Conservation (phyloP, 768 basidiomycete species). For the Amanita thiersii region DNA sequence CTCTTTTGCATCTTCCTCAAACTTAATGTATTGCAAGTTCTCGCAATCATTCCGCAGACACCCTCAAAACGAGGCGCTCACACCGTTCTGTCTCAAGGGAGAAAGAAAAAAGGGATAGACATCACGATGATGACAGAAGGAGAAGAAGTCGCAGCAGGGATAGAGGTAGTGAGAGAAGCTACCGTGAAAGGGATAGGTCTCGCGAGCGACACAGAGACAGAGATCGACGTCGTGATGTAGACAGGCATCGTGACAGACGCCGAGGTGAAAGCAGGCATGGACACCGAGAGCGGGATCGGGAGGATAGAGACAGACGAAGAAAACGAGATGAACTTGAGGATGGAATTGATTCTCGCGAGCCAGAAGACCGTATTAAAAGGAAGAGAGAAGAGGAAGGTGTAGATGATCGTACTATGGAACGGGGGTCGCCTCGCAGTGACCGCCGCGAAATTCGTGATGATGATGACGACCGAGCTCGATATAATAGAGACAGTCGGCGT, state of each 20-base stretch:
- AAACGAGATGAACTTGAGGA: slow-evolving; percentile 67
- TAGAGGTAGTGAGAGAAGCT: slow-evolving; percentile 40
- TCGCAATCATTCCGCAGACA: slow-evolving; percentile 72
- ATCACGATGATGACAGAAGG: slow-evolving; percentile 53
- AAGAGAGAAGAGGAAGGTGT: slow-evolving; percentile 18
- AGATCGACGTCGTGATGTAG: slow-evolving; percentile 42
- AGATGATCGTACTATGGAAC: slow-evolving; percentile 39
- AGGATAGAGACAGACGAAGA: slow-evolving; percentile 47
- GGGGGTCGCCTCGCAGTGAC: slow-evolving; percentile 41
- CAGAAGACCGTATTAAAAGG: slow-evolving; percentile 7
- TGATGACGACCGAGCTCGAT: slow-evolving; percentile 45
- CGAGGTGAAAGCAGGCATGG: slow-evolving; percentile 49
- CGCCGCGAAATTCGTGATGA: slow-evolving; percentile 56
- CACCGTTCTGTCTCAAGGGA: slow-evolving; percentile 68
- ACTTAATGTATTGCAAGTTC: slow-evolving; percentile 30
- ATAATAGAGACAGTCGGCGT: slow-evolving; percentile 31
- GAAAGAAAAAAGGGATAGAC: slow-evolving; percentile 45
- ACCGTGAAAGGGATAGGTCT: slow-evolving; percentile 47
- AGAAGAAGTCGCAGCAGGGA: slow-evolving; percentile 59
- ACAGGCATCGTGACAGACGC: slow-evolving; percentile 44
- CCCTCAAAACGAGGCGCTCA: slow-evolving; percentile 62
- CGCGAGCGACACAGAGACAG: slow-evolving; percentile 44
- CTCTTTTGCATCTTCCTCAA: slow-evolving; percentile 5
- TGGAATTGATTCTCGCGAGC: slow-evolving; percentile 38
- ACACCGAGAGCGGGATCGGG: slow-evolving; percentile 44